Evolutionary conservation across 2,329 filamentous ascomycete species (phyloP), one percentile per base, ranked within the genome.

Genomic region (Phyllosticta ampelicida): DNA sequence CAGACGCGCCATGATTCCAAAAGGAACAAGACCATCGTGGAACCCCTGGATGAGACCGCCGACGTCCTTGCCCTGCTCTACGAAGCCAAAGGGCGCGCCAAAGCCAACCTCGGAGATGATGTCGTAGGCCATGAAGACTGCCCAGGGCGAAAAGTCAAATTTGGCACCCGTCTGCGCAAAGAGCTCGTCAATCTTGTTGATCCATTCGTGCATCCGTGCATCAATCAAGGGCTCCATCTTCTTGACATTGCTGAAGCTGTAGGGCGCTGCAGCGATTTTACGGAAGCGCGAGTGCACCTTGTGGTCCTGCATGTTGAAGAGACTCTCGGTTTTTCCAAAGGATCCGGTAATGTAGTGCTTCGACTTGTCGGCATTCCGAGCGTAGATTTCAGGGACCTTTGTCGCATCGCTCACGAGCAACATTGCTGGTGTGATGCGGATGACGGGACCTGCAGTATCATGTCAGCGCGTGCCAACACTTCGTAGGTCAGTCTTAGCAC

Each of bases 201-300:
- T 70, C 81, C 80, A 84, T n/a, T 74, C 67, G 2, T 65, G 59
- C 52, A 83, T 80, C 9, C 76, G 71, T 1, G 65, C 61, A 60
- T 84, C 80, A 2, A 85, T 71, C 28, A 83, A 62, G 0, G 78
- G 77, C 65, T 84, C 81, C 77, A 82, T 83, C 62, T 76, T 79
- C 67, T 78, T 80, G 62, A 84, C 76, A 62, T 80, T 82, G 51
- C 70, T 74, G 63, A 83, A 80, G 56, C 74, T 78, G 63, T 83
- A 84, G 63, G 79, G 76, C 1, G 75, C 73, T 1, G 80, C 81
- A 21, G 78, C 75, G 20, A 80, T 73, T 67, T 82, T 83, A 18
- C 81, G 73, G 62, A 77, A 79, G 1, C 73, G 70, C 2, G 79
- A 73, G 64, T 84, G 82, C 4, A 71, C 69, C 56, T 72, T 73